Evolutionary conservation across 179 eudicot genomes (phyloP).

Genomic region (Heliamphora ciliata): DNA sequence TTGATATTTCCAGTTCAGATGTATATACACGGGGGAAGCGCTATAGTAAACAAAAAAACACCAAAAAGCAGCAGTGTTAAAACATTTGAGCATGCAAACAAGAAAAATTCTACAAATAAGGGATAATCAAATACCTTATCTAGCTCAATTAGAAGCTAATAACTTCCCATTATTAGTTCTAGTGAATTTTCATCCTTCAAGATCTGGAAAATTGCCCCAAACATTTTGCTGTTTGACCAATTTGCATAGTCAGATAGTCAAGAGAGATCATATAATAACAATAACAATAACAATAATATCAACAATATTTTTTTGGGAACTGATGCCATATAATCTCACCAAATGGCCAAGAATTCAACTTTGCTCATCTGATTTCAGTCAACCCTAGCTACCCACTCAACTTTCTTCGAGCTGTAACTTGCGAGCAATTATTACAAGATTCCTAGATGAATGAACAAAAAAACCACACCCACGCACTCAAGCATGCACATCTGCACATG

Average conservation of each 20-base stretch:
- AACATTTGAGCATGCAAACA: not conserved
- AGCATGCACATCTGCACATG: too few relatives aligned
- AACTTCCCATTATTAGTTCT: conserved; percentile 64
- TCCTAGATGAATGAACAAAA: too few relatives aligned
- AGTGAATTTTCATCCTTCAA: conserved; percentile 65
- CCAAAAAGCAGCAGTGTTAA: not conserved
- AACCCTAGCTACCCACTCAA: too few relatives aligned
- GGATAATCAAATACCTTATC: conserved; percentile 50
- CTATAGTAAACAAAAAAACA: conserved; percentile 30
- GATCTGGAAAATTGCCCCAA: conserved; percentile 61
- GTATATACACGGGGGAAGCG: conserved; percentile 60
- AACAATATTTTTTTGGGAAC: too few relatives aligned
- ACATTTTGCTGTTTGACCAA: conserved; percentile 59
- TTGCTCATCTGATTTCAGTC: too few relatives aligned
- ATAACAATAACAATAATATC: not conserved
- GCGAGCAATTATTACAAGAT: too few relatives aligned
- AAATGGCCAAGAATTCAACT: too few relatives aligned
- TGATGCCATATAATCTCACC: too few relatives aligned
- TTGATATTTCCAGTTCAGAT: conserved; percentile 25
- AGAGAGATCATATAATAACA: not conserved
- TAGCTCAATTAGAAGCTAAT: conserved; percentile 60
- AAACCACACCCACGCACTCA: too few relatives aligned
- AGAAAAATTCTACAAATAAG: not conserved
- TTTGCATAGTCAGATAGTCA: conserved; percentile 5
- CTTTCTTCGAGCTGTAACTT: too few relatives aligned